Evolutionary conservation across 805 yeast genomes (phyloP).

Genomic region (Lipomyces starkeyi): DNA sequence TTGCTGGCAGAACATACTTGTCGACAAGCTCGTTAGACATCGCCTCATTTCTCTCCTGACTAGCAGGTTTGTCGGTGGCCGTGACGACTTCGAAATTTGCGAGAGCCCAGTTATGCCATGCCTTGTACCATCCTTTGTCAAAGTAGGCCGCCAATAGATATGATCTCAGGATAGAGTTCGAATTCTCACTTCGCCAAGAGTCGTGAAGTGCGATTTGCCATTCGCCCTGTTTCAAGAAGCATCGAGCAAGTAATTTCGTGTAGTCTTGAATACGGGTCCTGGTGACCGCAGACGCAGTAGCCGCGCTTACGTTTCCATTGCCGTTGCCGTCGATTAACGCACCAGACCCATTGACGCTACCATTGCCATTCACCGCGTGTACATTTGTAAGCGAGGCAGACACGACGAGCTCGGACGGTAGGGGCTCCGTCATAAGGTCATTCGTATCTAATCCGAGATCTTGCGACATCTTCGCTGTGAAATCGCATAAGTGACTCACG

Average conservation of each 20-base stretch:
- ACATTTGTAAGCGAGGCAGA: slow-evolving; percentile 16
- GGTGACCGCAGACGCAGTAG: slow-evolving; percentile 14
- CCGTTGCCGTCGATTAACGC: slow-evolving; percentile 4
- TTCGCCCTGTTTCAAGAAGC: slow-evolving; percentile 97
- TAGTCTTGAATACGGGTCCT: slow-evolving; percentile 73
- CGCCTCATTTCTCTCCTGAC: slow-evolving; percentile 26
- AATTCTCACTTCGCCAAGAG: slow-evolving; percentile 74
- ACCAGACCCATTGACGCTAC: slow-evolving; percentile 1
- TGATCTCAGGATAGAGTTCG: slow-evolving; percentile 88
- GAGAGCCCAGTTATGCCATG: slow-evolving; percentile 99
- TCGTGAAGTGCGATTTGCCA: slow-evolving; percentile 88
- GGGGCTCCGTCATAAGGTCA: slow-evolving; percentile 83
- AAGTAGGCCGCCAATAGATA: slow-evolving; percentile 93
- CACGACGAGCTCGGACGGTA: slow-evolving; percentile 60
- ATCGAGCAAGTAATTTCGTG: slow-evolving; percentile 85
- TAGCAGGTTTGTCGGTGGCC: slow-evolving; percentile 48
- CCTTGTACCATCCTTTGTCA: slow-evolving; percentile 92
- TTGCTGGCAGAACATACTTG: slow-evolving; percentile 93
- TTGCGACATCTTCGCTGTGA: slow-evolving; percentile 87
- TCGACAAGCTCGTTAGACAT: slow-evolving; percentile 58
- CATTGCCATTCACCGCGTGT: slow-evolving; percentile 36
- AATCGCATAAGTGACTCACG: slow-evolving; percentile 80
- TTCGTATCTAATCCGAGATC: slow-evolving; percentile 79
- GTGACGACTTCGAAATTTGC: slow-evolving; percentile 96
- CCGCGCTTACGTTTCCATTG: slow-evolving; percentile 4